A percentile compares a stretch with the other conserved stretches of the same genome.
phyloP scores from a whole-genome alignment of 2,329 filamentous ascomycete genomes.

The Apiospora sp. region DNA sequence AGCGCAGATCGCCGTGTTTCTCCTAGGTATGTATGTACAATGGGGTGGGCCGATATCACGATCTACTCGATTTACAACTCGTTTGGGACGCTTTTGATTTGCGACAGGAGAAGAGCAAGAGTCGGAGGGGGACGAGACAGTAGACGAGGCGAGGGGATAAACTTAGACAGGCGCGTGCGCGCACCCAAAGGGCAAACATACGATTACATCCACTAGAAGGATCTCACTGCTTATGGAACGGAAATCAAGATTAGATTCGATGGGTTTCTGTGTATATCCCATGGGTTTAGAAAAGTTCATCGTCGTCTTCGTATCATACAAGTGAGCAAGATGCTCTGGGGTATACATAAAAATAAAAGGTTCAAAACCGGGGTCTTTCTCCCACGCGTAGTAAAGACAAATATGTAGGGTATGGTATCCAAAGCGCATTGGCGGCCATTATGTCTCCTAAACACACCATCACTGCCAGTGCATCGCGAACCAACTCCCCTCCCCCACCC shows the following conservation, averaged over 20 bases:
- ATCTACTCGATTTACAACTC: not conserved
- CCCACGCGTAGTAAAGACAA: not conserved
- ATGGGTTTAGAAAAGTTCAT: not conserved
- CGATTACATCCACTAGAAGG: not conserved
- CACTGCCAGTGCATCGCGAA: not conserved
- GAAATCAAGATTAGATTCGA: not conserved
- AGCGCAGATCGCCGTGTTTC: slow-evolving; percentile 7
- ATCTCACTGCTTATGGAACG: not conserved
- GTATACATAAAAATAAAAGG: slow-evolving; percentile 12
- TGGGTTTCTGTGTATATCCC: not conserved
- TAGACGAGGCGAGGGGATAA: no score
- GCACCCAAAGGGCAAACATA: not conserved
- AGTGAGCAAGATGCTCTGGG: slow-evolving; percentile 9
- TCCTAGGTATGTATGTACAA: not conserved
- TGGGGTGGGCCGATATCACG: not conserved
- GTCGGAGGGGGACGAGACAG: slow-evolving; percentile 3
- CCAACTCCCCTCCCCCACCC: not conserved
- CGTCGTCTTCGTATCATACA: slow-evolving; percentile 1
- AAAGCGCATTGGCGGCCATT: not conserved
- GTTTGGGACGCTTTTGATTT: slow-evolving; percentile 1
- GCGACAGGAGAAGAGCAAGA: not conserved
- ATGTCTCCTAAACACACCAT: not conserved
- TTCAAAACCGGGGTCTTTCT: not conserved
- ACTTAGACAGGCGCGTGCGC: not conserved
- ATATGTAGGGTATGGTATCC: slow-evolving; percentile 1